Conservation (phyloP, 2,329 filamentous ascomycete species). For the Monosporascus sp. region DNA sequence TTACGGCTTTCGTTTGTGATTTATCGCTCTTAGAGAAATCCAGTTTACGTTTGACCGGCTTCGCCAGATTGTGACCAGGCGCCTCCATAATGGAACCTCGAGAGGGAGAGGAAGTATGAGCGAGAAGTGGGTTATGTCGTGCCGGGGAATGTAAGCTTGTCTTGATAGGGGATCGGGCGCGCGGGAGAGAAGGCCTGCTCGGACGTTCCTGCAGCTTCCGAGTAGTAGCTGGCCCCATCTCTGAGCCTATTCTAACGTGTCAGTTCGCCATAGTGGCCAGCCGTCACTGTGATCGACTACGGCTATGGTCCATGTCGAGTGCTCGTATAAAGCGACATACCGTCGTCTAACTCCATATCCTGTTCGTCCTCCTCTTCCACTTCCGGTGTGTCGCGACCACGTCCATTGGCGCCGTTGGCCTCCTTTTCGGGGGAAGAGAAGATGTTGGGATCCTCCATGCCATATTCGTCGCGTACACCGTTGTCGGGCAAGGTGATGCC, state of each 20-base stretch:
- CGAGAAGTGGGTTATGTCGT: slow-evolving; percentile 54
- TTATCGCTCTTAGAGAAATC: slow-evolving; percentile 39
- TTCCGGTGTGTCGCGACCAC: slow-evolving; percentile 17
- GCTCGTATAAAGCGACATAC: slow-evolving; percentile 30
- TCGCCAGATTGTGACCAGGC: slow-evolving; percentile 25
- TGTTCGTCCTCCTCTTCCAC: slow-evolving; percentile 34
- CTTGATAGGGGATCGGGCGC: slow-evolving; percentile 56
- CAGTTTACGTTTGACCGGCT: slow-evolving; percentile 47
- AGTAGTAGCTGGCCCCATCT: slow-evolving; percentile 48
- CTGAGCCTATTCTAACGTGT: slow-evolving; percentile 36
- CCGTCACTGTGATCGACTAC: too few relatives aligned
- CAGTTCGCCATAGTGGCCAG: slow-evolving; percentile 11
- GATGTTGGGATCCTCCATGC: slow-evolving; percentile 80
- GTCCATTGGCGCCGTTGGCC: slow-evolving; percentile 22
- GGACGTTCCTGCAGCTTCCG: slow-evolving; percentile 46
- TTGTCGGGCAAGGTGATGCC: slow-evolving; percentile 75
- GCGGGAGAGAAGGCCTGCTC: slow-evolving; percentile 42
- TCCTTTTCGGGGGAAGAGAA: slow-evolving; percentile 79
- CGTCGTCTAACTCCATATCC: slow-evolving; percentile 50
- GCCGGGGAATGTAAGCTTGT: slow-evolving; percentile 57
- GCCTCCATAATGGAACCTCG: slow-evolving; percentile 31
- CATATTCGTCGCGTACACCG: slow-evolving; percentile 81
- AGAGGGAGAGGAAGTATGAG: slow-evolving; percentile 45
- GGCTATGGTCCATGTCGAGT: too few relatives aligned
- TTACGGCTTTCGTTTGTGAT: slow-evolving; percentile 7